Base-by-base conservation (phyloP, 495 filamentous ascomycete species). In the Aspergillus sparsus region DNA sequence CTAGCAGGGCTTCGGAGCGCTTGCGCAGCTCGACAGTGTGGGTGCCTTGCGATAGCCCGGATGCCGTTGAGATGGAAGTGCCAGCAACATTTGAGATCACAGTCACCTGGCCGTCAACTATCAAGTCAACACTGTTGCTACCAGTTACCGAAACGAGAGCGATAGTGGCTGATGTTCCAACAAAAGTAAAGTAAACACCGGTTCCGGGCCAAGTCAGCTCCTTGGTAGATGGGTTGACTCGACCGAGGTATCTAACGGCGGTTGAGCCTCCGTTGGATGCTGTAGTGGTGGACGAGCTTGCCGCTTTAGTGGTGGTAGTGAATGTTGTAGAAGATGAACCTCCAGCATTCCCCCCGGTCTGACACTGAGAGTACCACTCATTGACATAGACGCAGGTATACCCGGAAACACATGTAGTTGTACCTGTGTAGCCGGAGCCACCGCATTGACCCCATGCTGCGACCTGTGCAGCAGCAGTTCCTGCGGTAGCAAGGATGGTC, bases 1-100 rank as follows among this genome's bases (percentile, higher is more conserved):
- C 47, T 11, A 50, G 31, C 16, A 8, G 13, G 15, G 27, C n/a
- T 31, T 50, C 47, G 47, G 47, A 50, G 1, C 47, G 47, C 27
- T 50, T 50, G 18, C 47, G 47, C 16, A 50, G 47, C 7, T 50
- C 47, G 47, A 50, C 47, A 27, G 47, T 50, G 16, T 50, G 47
- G 6, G 18, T 21, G 21, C 15, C 47, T 27, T 50, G 10, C 5
- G 47, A 31, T 18, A 50, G 47, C 18, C 47, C 47, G 15, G 37
- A 10, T 0, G 37, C 11, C 3, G 37, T 41, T 3, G 37, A 41
- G 37, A 41, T 41, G 37, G 37, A 41, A n/a, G 37, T 6, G 4
- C 37, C 37, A n/a, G 11, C n/a, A n/a, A 41, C 11, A n/a, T n/a
- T 41, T 3, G 37, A 41, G 37, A 41, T 41, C 11, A 41, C 37